Base-by-base conservation (phyloP, 495 filamentous ascomycete genomes). In the Parachaetomium inaequale region DNA sequence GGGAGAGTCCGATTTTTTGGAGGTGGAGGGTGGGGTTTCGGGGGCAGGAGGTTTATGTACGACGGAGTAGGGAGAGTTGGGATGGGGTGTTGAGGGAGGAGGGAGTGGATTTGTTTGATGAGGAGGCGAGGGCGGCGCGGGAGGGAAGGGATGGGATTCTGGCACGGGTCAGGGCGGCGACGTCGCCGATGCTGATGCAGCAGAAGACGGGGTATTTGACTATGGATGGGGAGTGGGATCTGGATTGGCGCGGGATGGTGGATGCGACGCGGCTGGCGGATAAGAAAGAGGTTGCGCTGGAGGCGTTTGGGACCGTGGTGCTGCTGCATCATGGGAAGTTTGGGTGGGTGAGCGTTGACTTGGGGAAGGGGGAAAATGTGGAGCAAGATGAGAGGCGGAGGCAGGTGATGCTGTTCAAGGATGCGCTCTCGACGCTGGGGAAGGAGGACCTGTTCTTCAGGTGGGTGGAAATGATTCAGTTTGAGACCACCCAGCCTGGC, bases 381-480 rank as follows among this genome's bases (percentile, higher is more conserved):
- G 74, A 78, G 53, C 81, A 84, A 43, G 83, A 82, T 25, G 75
- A 78, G n/a, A 75, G 74, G 36, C 74, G 86, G 17, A 81, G 82
- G 42, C 86, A 89, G 71, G 81, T 91, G 10, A 76, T 91, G 45
- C 76, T 79, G 1, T 92, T 94, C 69, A 84, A 87, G 69, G 87
- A 92, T 45, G 82, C 82, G 50, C 76, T 95, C 62, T 80, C 82
- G 3, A 78, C 78, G 3, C 75, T 92, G 70, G 89, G 89, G 11
- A 93, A 94, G 72, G 91, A 94, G 71, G 83, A 87, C 59, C 71
- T 96, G 8, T 96, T 96, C 75, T 94, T 87, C 73, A 81, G 87
- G 34, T 92, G 89, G 88, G 87, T 93, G 53, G 91, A 96, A 75
- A 73, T 94, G 58, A 79, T 95, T 42, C 91, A 95, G 72, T 91